Conservation (phyloP, 2,329 filamentous ascomycete genomes). For the Aspergillus nomiae region DNA sequence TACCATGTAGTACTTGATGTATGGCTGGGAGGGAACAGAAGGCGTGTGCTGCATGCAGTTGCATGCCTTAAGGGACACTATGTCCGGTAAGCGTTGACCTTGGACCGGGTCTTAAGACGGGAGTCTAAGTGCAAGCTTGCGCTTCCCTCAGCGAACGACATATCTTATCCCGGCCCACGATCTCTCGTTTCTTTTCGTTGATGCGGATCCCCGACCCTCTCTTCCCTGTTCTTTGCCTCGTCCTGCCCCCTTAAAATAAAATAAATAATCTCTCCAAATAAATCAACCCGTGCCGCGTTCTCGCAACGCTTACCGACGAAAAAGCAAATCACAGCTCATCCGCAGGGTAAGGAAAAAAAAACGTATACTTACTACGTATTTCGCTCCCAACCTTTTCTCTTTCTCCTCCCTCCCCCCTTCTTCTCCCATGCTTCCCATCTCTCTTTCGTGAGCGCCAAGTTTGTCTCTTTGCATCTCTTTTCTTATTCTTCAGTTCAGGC, state of each 20-base stretch:
- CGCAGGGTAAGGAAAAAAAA: slow-evolving; percentile 4
- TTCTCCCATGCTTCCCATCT: slow-evolving; percentile 9
- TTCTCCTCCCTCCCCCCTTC: slow-evolving; percentile 5
- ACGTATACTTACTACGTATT: slow-evolving; percentile 10
- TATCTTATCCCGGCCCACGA: slow-evolving; percentile 15
- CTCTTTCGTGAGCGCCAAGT: slow-evolving; percentile 4
- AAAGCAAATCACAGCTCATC: background rate
- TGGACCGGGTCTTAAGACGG: slow-evolving; percentile 1
- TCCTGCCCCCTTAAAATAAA: slow-evolving; percentile 4
- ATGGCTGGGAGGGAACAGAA: background rate
- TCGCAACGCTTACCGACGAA: slow-evolving; percentile 1
- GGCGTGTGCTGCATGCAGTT: background rate
- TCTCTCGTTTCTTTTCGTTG: slow-evolving; percentile 7
- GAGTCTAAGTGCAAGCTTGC: slow-evolving; percentile 3
- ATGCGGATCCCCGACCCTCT: slow-evolving; percentile 19
- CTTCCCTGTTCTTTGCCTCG: slow-evolving; percentile 2
- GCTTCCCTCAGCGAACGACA: slow-evolving; percentile 15
- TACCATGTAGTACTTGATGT: background rate
- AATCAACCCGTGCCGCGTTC: slow-evolving; percentile 2
- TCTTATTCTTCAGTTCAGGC: slow-evolving; percentile 12
- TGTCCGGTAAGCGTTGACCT: slow-evolving; percentile 1
- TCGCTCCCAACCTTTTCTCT: slow-evolving; percentile 5
- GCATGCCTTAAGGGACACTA: background rate
- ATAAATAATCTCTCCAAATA: background rate
- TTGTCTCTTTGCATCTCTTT: slow-evolving; percentile 2